phyloP scores from a whole-genome alignment of 2,329 filamentous ascomycete genomes.

The Fusarium annulatum region DNA sequence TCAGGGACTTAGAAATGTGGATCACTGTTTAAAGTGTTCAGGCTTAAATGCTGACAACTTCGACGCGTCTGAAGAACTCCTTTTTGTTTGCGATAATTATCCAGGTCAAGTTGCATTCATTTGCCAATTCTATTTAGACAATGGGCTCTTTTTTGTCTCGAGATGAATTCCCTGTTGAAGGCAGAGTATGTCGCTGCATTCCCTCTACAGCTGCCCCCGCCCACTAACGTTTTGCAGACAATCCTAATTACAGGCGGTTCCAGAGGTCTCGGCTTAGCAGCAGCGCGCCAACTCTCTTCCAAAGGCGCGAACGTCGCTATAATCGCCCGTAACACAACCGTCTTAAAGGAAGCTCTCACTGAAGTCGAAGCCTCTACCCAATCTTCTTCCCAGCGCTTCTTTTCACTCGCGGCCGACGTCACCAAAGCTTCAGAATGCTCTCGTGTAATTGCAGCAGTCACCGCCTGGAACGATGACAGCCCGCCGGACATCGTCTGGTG shows the following conservation, averaged over 20 bases:
- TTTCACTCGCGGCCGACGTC: constrained; percentile 13
- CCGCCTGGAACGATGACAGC: constrained; percentile 19
- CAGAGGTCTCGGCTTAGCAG: constrained; percentile 24
- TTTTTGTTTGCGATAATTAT: not conserved
- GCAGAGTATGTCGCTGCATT: not conserved
- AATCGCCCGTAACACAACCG: not conserved
- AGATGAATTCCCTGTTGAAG: constrained; percentile 18
- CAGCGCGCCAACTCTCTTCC: constrained; percentile 24
- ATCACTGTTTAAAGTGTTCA: not conserved
- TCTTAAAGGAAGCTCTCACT: constrained; percentile 15
- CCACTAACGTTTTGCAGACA: constrained; percentile 7
- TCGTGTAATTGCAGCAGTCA: constrained; percentile 14
- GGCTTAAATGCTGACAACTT: constrained; percentile 22
- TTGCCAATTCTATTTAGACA: rapidly evolving
- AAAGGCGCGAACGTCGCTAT: constrained; percentile 27
- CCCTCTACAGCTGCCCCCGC: rapidly evolving
- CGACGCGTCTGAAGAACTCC: not conserved
- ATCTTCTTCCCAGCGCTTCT: constrained; percentile 18
- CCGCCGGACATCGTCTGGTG: constrained; percentile 25
- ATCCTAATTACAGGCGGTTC: constrained; percentile 30
- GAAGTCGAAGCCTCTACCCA: constrained; percentile 15
- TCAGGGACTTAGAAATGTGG: constrained; percentile 1
- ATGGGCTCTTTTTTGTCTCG: constrained; percentile 18
- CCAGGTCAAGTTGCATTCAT: not conserved
- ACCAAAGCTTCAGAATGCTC: constrained; percentile 19